Conservation (phyloP, 139 green algal species). For the Picochlorum costavermella region DNA sequence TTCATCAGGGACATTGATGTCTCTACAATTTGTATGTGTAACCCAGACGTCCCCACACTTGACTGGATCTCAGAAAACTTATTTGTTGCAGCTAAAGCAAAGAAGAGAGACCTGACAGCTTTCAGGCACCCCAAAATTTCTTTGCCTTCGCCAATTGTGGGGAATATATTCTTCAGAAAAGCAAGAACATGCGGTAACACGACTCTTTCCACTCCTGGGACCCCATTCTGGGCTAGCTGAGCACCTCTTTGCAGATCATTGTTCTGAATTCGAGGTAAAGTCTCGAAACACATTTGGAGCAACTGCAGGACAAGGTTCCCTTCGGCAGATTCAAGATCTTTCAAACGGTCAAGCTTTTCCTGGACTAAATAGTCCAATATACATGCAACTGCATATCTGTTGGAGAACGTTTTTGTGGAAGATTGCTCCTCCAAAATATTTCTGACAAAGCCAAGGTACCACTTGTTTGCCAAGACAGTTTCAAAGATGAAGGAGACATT, state of each 20-base stretch:
- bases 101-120: constrained; percentile 21
- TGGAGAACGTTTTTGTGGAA: constrained; percentile 12
- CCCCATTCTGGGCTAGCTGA: constrained; percentile 15
- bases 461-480: constrained; percentile 33
- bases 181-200: constrained; percentile 21
- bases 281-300: constrained; percentile 29
- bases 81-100: constrained; percentile 9
- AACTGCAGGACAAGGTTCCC: constrained; percentile 15
- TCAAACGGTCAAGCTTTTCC: constrained; percentile 39
- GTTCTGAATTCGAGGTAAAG: constrained; percentile 24
- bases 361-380: constrained; percentile 18
- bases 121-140: constrained; percentile 16
- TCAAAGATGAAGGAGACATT: constrained; percentile 48
- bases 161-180: constrained; percentile 5
- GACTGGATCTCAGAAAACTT: constrained; percentile 32
- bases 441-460: constrained; percentile 35
- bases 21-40: constrained; percentile 24
- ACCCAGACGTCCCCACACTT: constrained; percentile 10
- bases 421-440: constrained; percentile 24
- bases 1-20: constrained; percentile 7
- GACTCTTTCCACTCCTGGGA: constrained; percentile 15
- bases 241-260: constrained; percentile 11
- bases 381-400: constrained; percentile 22
- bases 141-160: neutral
- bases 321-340: constrained; percentile 42